Evolutionary conservation across 2,329 filamentous ascomycete genomes (phyloP).

Genomic region (Xylariomycetidae sp.): DNA sequence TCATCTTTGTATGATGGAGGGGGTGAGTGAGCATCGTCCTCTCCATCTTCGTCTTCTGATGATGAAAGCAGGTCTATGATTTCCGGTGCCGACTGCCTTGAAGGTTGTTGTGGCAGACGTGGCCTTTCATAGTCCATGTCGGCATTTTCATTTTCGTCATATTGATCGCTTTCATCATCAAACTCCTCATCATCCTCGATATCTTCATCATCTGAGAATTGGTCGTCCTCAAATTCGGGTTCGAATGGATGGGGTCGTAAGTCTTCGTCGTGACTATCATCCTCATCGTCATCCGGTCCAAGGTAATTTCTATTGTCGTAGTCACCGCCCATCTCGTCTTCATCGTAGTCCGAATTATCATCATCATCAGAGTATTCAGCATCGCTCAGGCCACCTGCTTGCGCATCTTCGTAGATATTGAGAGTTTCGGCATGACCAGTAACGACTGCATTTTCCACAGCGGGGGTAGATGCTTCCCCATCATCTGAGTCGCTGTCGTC

Average conservation of each 20-base stretch:
- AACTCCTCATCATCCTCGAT: conserved; percentile 12
- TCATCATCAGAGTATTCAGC: conserved; percentile 24
- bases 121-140: conserved; percentile 5
- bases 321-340: conserved; percentile 26
- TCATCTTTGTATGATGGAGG: too few species aligned
- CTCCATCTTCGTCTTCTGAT: conserved; percentile 17
- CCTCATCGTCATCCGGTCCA: conserved; percentile 26
- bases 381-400: conserved; percentile 21
- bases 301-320: conserved; percentile 27
- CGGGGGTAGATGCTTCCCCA: conserved; percentile 12
- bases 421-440: conserved; percentile 11
- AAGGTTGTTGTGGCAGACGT: conserved; percentile 1
- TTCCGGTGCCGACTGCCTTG: conserved; percentile 7
- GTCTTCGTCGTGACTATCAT: conserved; percentile 27
- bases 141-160: conserved; percentile 10
- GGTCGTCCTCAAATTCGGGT: conserved; percentile 22
- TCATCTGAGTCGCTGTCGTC: conserved; percentile 20
- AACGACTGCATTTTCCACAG: conserved; percentile 13
- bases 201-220: conserved; percentile 20
- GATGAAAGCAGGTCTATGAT: conserved; percentile 20
- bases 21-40: too few species aligned
- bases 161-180: conserved; percentile 5
- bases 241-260: conserved; percentile 19
- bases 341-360: conserved; percentile 25
- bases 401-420: conserved; percentile 20